Conservation (phyloP, 805 yeast species). For the Zygoascus flipseniorum region DNA sequence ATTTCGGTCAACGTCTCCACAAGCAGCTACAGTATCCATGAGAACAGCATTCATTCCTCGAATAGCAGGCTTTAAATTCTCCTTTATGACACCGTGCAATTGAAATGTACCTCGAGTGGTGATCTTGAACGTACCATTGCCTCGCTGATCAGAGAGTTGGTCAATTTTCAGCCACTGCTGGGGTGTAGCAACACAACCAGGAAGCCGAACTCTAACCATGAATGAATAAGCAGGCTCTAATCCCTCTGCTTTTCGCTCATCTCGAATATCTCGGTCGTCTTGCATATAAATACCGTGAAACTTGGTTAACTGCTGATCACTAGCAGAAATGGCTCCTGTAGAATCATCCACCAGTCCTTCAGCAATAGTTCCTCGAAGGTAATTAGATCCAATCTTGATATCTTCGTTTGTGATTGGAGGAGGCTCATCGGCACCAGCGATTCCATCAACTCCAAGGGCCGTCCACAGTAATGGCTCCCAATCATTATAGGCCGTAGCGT, state of each 20-base stretch:
- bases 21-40: constrained; percentile 93
- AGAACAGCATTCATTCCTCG: constrained; percentile 86
- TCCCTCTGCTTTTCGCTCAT: constrained; percentile 84
- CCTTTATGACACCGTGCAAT: constrained; percentile 89
- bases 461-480: constrained; percentile 88
- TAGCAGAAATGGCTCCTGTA: constrained; percentile 86
- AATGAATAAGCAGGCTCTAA: constrained; percentile 93
- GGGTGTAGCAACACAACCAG: constrained; percentile 87
- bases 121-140: constrained; percentile 88
- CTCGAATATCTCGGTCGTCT: constrained; percentile 95
- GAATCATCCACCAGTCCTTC: constrained; percentile 73
- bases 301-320: constrained; percentile 89
- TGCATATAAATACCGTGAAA: constrained; percentile 99
- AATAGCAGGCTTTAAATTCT: constrained; percentile 78
- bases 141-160: constrained; percentile 66
- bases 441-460: constrained; percentile 76
- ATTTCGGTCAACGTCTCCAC: constrained; percentile 97
- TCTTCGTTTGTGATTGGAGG: constrained; percentile 94
- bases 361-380: constrained; percentile 84
- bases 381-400: constrained; percentile 81
- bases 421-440: constrained; percentile 80
- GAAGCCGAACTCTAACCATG: constrained; percentile 92
- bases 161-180: constrained; percentile 84
- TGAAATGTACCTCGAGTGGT: constrained; percentile 98
- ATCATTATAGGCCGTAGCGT: constrained; percentile 75